Percentiles rank a stretch among this genome's conserved stretches.
Conservation (phyloP, 169 alveolate species). For the Cryptosporidium parvum region DNA sequence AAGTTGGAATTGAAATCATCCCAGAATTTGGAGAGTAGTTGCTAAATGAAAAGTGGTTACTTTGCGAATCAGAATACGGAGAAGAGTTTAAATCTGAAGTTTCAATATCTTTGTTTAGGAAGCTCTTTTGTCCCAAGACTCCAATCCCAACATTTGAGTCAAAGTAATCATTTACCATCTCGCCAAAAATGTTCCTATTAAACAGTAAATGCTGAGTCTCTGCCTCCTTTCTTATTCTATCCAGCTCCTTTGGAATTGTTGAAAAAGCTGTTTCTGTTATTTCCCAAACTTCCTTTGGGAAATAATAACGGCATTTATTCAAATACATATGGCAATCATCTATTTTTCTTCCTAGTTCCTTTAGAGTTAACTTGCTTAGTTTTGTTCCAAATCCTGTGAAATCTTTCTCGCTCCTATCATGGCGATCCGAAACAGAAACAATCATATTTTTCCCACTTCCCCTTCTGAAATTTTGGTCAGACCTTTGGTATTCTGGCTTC, state of each 20-base stretch:
- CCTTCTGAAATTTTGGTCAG: not conserved
- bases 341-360: slow-evolving; percentile 39
- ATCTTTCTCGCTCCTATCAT: not conserved
- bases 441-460: not conserved
- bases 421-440: not conserved
- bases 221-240: slow-evolving; percentile 70
- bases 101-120: slow-evolving; percentile 20
- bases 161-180: slow-evolving; percentile 34
- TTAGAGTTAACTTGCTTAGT: slow-evolving; percentile 6
- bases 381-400: not conserved
- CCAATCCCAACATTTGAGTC: slow-evolving; percentile 36
- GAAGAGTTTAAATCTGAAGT: not conserved
- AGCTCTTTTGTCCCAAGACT: slow-evolving; percentile 31
- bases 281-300: slow-evolving; percentile 72
- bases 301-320: slow-evolving; percentile 55
- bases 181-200: slow-evolving; percentile 68
- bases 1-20: slow-evolving; percentile 32
- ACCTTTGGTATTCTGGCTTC: slow-evolving; percentile 12
- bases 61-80: not conserved
- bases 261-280: slow-evolving; percentile 71
- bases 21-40: slow-evolving; percentile 36
- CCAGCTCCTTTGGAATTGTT: slow-evolving; percentile 66
- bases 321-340: slow-evolving; percentile 69
- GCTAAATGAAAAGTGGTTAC: slow-evolving; percentile 21
- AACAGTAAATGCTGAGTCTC: slow-evolving; percentile 66